These are phyloP conservation scores for Trypanosoma lewisi DNA, from an alignment of 208 protist genomes.

Conservation along the genomic window DNA sequence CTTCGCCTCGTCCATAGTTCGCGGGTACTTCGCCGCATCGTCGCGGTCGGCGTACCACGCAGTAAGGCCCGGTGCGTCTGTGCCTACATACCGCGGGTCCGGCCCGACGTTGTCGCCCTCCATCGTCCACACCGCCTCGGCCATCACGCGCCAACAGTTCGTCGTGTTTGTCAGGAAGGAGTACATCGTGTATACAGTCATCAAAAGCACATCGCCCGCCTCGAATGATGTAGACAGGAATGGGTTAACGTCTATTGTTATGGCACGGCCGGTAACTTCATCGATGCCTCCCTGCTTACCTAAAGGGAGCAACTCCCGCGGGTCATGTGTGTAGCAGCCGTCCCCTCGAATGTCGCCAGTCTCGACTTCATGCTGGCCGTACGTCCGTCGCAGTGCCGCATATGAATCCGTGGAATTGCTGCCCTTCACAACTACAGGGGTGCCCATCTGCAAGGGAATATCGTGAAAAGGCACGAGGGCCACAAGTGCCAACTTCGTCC, in stretches of 20 bases:
- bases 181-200: constrained; percentile 87
- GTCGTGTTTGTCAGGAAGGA: constrained; percentile 75
- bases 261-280: constrained; percentile 48
- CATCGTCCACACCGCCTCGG: constrained; percentile 83
- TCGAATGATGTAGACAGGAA: constrained; percentile 67
- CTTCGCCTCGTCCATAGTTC: constrained; percentile 63
- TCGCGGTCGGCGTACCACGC: constrained; percentile 50
- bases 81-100: constrained; percentile 73
- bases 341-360: constrained; percentile 61
- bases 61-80: constrained; percentile 46
- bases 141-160: constrained; percentile 66
- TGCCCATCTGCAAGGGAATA: constrained; percentile 73
- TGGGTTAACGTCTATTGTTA: constrained; percentile 73
- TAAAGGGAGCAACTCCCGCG: constrained; percentile 61
- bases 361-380: constrained; percentile 87
- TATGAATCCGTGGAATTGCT: constrained; percentile 76
- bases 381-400: constrained; percentile 59
- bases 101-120: constrained; percentile 82
- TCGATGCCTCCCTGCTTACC: constrained; percentile 63
- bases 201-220: constrained; percentile 72
- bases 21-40: constrained; percentile 50
- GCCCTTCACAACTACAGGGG: constrained; percentile 65
- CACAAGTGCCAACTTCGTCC: constrained; percentile 76
- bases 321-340: constrained; percentile 73
- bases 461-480: constrained; percentile 80